Evolutionary conservation across 768 basidiomycete species (phyloP).

Genomic region (Flagelloscypha sp.): DNA sequence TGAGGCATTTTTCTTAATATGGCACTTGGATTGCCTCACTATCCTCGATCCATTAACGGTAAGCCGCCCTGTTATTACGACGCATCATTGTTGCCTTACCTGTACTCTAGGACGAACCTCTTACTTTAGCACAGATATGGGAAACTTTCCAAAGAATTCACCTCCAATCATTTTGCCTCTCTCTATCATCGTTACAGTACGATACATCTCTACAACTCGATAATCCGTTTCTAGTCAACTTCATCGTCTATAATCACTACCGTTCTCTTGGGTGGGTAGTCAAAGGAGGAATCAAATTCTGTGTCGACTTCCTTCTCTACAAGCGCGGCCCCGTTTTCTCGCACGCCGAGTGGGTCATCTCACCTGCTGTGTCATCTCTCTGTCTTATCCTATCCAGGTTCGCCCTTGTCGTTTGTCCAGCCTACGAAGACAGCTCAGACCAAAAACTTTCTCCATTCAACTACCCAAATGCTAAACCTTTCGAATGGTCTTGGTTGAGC

Average conservation of each 20-base stretch:
- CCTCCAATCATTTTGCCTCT: constrained; percentile 25
- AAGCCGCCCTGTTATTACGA: constrained; percentile 16
- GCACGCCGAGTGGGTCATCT: constrained; percentile 78
- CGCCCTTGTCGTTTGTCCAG: constrained; percentile 82
- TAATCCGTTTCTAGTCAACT: constrained; percentile 88
- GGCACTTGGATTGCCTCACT: constrained; percentile 77
- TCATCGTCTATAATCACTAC: constrained; percentile 89
- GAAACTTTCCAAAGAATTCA: constrained; percentile 51
- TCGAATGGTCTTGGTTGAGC: constrained; percentile 93
- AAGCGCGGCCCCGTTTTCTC: constrained; percentile 90
- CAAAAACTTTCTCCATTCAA: constrained; percentile 53
- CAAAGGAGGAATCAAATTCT: constrained; percentile 94
- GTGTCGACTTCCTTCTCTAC: constrained; percentile 90
- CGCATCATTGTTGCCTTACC: constrained; percentile 3
- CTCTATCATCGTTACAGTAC: constrained; percentile 12
- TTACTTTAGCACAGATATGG: constrained; percentile 58
- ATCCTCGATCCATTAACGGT: constrained; percentile 63
- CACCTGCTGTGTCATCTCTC: not conserved
- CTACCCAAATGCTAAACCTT: constrained; percentile 60
- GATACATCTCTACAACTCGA: constrained; percentile 57
- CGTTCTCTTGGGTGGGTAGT: constrained; percentile 96
- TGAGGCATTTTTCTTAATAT: constrained; percentile 84
- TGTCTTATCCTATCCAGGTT: constrained; percentile 45
- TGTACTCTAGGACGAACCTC: constrained; percentile 36
- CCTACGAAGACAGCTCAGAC: constrained; percentile 79